Evolutionary conservation across 331 rosid genomes (phyloP), one percentile per base, ranked within the genome.

Genomic region (Ulmus americana): DNA sequence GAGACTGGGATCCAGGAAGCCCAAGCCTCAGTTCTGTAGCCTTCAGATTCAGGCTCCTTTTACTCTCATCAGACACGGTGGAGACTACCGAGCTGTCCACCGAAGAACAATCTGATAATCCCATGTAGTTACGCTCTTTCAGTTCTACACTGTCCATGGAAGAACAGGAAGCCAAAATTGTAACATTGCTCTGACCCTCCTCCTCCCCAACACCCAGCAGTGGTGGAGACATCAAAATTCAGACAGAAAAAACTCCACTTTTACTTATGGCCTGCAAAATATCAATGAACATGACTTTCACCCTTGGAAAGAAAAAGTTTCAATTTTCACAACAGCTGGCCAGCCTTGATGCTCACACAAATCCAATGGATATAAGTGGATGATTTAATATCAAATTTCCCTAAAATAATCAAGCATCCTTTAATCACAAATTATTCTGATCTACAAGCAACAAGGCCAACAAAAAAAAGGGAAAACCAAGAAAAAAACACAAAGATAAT

Each of bases 1-100:
- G 89, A 63, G 95, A 84, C 77, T 72, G 82, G 64, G 86, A 86
- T 75, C 96, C 96, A 40, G 96, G 96, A 68, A 86, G 91, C 22
- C 96, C 96, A 22, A 89, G 89, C 72, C 91, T 84, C 64, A 89
- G 80, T 68, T 89, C 96, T 3, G 96, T 89, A 54, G 96, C 95
- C 73, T 84, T 89, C 70, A 89, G 81, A 65, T 84, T 86, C 79
- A 86, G 79, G 40, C 60, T 78, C 60, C 68, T 68, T 69, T 80
- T 82, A 65, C 66, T 79, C 77, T 63, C 81, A 74, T 70, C 80
- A 10, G 85, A 55, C 13, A 56, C 79, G 3, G 62, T 22, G 40
- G 88, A 74, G 4, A 79, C 83, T 16, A 64, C 81, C 6, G 90
- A 84, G 70, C 95, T 86, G 71, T 84, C 88, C 73, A 61, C 87